Conservation (phyloP, 2,329 filamentous ascomycete species). For the Hysterium pulicare region DNA sequence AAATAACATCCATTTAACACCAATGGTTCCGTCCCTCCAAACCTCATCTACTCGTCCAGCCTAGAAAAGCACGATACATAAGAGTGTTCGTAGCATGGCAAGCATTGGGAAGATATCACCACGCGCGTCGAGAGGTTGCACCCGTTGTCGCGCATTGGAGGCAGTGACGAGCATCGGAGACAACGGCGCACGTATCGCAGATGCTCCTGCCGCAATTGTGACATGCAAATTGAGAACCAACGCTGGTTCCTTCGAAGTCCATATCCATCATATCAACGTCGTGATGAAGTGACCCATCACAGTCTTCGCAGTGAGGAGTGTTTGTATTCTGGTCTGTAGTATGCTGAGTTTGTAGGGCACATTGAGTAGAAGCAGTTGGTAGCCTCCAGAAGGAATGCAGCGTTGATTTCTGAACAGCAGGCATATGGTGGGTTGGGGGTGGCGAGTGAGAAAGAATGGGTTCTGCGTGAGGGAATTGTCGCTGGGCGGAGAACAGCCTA, state of each 20-base stretch:
- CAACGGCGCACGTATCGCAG: constrained; percentile 43
- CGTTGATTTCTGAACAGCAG: constrained; percentile 41
- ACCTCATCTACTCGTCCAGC: too few species aligned
- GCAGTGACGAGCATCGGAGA: constrained; percentile 37
- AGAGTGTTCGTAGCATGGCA: too few species aligned
- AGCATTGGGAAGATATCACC: too few species aligned
- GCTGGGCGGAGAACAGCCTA: constrained; percentile 45
- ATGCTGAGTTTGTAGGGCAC: too few species aligned
- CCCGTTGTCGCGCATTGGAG: constrained; percentile 37
- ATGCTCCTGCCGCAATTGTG: constrained; percentile 37
- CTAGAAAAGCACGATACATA: too few species aligned
- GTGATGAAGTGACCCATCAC: constrained; percentile 34
- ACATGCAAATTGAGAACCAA: constrained; percentile 35
- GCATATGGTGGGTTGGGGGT: constrained; percentile 11
- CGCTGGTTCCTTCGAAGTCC: constrained; percentile 29
- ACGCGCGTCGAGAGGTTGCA: constrained; percentile 11
- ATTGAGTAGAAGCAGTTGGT: constrained; percentile 27
- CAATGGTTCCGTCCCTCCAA: too few species aligned
- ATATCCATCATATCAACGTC: constrained; percentile 33
- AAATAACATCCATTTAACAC: too few species aligned
- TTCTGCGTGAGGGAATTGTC: constrained; percentile 24
- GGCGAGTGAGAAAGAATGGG: constrained; percentile 24
- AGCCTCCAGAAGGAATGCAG: constrained; percentile 49
- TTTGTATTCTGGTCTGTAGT: too few species aligned
- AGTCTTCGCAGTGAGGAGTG: constrained; percentile 42